Conservation (phyloP, 2,329 filamentous ascomycete species). For the Aureobasidium sp. region DNA sequence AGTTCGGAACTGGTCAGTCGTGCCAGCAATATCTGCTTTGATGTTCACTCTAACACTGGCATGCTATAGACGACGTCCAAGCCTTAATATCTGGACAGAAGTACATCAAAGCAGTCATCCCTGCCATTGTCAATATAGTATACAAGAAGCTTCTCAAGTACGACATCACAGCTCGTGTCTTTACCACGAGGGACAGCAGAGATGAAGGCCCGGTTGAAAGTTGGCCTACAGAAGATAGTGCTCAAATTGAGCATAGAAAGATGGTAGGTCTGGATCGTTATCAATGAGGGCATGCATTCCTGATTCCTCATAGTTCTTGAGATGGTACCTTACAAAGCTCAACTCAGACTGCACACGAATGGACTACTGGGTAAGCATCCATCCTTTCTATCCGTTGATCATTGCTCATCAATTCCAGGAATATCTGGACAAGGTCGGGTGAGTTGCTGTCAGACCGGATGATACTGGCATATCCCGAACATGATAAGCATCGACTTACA, state of each 20-base stretch:
- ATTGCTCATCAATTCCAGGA: slow-evolving; percentile 31
- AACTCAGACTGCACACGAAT: slow-evolving; percentile 68
- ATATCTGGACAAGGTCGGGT: slow-evolving; percentile 77
- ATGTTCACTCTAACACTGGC: slow-evolving; percentile 17
- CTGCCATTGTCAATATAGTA: slow-evolving; percentile 75
- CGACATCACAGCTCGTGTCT: slow-evolving; percentile 74
- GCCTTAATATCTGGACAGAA: slow-evolving; percentile 62
- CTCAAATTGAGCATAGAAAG: slow-evolving; percentile 70
- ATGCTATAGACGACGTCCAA: slow-evolving; percentile 59
- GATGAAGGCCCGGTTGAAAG: slow-evolving; percentile 62
- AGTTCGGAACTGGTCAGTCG: slow-evolving; percentile 46
- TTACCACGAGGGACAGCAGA: slow-evolving; percentile 54
- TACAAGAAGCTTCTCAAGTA: slow-evolving; percentile 75
- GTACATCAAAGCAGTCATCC: slow-evolving; percentile 76
- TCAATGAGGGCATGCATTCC: no score
- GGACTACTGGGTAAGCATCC: slow-evolving; percentile 58
- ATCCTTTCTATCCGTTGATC: background rate
- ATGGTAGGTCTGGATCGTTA: slow-evolving; percentile 34
- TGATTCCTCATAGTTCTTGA: slow-evolving; percentile 44
- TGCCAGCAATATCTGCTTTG: background rate
- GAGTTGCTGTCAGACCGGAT: slow-evolving; percentile 24
- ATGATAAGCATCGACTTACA: background rate
- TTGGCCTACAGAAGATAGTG: slow-evolving; percentile 58
- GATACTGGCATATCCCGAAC: background rate
- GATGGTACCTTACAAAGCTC: slow-evolving; percentile 68